These are phyloP conservation scores for Furcasterigmium furcatum DNA, from an alignment of 2,329 filamentous ascomycete genomes.

Conservation along the genomic window DNA sequence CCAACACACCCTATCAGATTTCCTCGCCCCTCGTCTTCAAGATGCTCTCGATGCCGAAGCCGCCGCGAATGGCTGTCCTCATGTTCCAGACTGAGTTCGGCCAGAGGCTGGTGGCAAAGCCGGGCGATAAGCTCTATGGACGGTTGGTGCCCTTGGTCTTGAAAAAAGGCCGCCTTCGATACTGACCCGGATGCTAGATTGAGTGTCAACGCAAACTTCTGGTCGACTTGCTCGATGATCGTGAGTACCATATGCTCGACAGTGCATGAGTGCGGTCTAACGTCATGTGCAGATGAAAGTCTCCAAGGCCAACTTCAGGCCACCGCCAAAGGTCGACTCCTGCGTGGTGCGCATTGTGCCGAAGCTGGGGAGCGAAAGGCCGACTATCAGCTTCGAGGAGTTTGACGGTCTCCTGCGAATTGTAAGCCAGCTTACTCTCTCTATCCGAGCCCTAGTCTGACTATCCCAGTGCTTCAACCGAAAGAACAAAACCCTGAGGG, in stretches of 20 bases:
- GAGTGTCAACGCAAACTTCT: conserved; percentile 15
- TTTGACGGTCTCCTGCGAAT: conserved; percentile 88
- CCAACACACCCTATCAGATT: conserved; percentile 68
- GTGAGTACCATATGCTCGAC: conserved; percentile 1
- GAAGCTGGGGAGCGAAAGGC: conserved; percentile 71
- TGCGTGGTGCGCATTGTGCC: conserved; percentile 88
- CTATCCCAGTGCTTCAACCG: conserved; percentile 53
- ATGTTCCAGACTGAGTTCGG: conserved; percentile 98
- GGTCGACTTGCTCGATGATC: conserved; percentile 13
- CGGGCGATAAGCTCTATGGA: conserved; percentile 43
- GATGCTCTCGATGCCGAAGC: conserved; percentile 76
- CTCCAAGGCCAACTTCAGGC: conserved; percentile 73
- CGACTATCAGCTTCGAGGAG: conserved; percentile 89
- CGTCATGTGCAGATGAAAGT: conserved; percentile 12
- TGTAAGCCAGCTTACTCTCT: conserved; percentile 34
- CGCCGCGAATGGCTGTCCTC: conserved; percentile 81
- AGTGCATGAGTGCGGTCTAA: neutral
- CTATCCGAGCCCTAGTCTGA: too few species aligned
- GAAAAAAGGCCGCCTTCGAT: conserved; percentile 11
- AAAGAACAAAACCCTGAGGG: conserved; percentile 87
- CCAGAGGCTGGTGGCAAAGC: conserved; percentile 81
- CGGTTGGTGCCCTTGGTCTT: conserved; percentile 49
- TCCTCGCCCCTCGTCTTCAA: conserved; percentile 90
- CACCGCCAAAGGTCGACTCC: conserved; percentile 87
- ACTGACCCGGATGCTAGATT: conserved; percentile 6